Evolutionary conservation across 306 rosid genomes (phyloP), one percentile per base, ranked within the genome.

Genomic region (Casuarina equisetifolia): DNA sequence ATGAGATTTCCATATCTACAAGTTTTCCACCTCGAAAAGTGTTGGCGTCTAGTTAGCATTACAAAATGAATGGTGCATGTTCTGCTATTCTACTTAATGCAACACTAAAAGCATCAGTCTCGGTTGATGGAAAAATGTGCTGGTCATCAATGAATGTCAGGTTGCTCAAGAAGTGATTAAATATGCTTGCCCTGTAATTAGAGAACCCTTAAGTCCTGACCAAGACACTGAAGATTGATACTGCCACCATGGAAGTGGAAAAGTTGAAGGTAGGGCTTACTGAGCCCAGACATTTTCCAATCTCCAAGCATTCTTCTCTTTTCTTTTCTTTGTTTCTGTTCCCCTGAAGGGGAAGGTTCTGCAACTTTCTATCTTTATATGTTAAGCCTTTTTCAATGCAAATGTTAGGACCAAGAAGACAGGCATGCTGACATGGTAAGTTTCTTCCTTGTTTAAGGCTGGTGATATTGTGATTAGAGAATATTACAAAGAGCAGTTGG

Each of bases 241-340:
- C 72, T 82, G 90, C 89, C 70, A 84, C 79, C 25, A 82, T 81
- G 45, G 96, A 88, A 76, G 78, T 88, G 32, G 67, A 79, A 80
- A 82, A 42, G 76, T 88, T 94, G 80, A 89, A 90, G 96, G 98
- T 90, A 78, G 73, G 53, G 52, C 74, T 75, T 46, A 79, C 43
- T 79, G 35, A 74, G 76, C 51, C 20, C 58, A 54, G 70, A 42
- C 58, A 45, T 75, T 49, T 32, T 74, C 15, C 9, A 58, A 58
- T 58, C 13, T 58, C 25, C 64, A 36, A 58, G 64, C 11, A 9
- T 58, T 58, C 64, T 25, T 35, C 39, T 9, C 3, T 58, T 58
- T 5, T 48, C 4, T 48, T 48, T 32, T 35, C 35, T 58, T 25
- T 58, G 40, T 25, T 58, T 58, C 25, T 39, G 39, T 35, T 58